Evolutionary conservation across 768 basidiomycete genomes (phyloP).

Genomic region (Pleurotus giganteus): DNA sequence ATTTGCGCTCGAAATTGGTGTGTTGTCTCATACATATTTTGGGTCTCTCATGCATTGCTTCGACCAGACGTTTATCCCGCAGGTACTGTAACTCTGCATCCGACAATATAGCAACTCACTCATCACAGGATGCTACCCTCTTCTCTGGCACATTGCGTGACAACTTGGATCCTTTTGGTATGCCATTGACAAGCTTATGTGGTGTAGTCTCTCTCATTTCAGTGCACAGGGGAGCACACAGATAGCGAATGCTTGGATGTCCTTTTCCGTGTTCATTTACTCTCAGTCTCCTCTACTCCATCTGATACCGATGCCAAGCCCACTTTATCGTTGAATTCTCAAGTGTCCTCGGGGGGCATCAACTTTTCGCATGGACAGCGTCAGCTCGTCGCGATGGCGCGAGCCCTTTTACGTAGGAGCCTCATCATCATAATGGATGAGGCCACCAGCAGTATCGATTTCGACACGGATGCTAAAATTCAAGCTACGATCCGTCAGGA

Average conservation of each 20-base stretch:
- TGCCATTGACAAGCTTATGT: slow-evolving; percentile 14
- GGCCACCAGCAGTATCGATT: slow-evolving; percentile 84
- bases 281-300: slow-evolving; percentile 41
- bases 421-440: slow-evolving; percentile 79
- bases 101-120: neutral
- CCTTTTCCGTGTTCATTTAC: slow-evolving; percentile 78
- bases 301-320: slow-evolving; percentile 60
- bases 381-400: slow-evolving; percentile 84
- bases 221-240: slow-evolving; percentile 61
- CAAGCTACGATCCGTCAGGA: slow-evolving; percentile 86
- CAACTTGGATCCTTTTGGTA: slow-evolving; percentile 72
- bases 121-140: slow-evolving; percentile 57
- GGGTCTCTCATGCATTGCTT: neutral
- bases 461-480: slow-evolving; percentile 87
- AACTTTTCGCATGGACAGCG: slow-evolving; percentile 94
- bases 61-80: slow-evolving; percentile 73
- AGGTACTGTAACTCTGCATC: slow-evolving; percentile 34
- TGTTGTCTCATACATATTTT: slow-evolving; percentile 20
- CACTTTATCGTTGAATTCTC: slow-evolving; percentile 65
- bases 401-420: slow-evolving; percentile 71
- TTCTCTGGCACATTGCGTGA: slow-evolving; percentile 85
- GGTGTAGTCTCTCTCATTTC: neutral
- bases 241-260: slow-evolving; percentile 82
- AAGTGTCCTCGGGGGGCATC: slow-evolving; percentile 80
- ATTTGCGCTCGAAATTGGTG: slow-evolving; percentile 73